phyloP scores from a whole-genome alignment of 106 monocot species.

The Cymbidium sinense region DNA sequence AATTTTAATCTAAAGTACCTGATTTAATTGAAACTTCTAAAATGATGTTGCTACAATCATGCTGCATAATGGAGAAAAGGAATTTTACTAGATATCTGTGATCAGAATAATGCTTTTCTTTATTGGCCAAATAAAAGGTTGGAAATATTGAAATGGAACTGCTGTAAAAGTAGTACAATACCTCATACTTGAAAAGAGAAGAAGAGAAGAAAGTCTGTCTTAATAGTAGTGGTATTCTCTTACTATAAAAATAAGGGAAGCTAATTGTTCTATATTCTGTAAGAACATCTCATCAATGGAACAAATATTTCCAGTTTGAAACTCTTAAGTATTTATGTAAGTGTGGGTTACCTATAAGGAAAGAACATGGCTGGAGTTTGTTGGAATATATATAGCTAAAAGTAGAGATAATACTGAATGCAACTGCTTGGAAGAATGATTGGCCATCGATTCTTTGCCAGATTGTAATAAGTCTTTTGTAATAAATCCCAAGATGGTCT shows the following conservation, averaged over 20 bases:
- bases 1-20: neutral
- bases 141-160: neutral
- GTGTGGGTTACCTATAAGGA: no score
- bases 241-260: conserved; percentile 3
- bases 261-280: neutral
- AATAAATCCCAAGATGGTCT: no score
- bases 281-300: no score
- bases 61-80: neutral
- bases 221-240: neutral
- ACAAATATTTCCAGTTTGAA: no score
- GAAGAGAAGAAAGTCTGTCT: neutral
- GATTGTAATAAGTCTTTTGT: no score
- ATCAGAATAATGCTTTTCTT: neutral
- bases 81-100: neutral
- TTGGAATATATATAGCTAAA: no score
- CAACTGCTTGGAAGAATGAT: no score
- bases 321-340: no score
- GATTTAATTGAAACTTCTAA: neutral
- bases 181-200: neutral
- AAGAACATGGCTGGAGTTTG: no score
- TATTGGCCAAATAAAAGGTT: neutral
- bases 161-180: neutral
- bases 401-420: no score
- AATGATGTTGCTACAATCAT: neutral
- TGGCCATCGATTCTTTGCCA: no score